phyloP scores from a whole-genome alignment of 2,329 filamentous ascomycete species.

The Aspergillus japonicus region DNA sequence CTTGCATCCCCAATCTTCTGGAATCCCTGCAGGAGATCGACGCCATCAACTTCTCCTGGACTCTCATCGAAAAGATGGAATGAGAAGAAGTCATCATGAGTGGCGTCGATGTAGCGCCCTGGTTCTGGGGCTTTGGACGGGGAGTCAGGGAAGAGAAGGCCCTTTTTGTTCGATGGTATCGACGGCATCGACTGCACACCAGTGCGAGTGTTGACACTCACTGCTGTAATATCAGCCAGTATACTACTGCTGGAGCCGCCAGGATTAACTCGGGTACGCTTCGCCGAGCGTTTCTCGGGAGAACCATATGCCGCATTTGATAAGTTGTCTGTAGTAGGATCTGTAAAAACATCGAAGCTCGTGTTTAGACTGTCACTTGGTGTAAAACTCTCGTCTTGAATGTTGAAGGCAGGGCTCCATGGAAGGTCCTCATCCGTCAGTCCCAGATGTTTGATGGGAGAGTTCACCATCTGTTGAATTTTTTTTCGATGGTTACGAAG shows the following conservation, averaged over 20 bases:
- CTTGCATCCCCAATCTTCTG: slow-evolving; percentile 46
- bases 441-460: slow-evolving; percentile 58
- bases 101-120: slow-evolving; percentile 34
- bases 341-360: slow-evolving; percentile 58
- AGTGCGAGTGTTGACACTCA: slow-evolving; percentile 37
- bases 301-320: slow-evolving; percentile 49
- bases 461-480: slow-evolving; percentile 77
- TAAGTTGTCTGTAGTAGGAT: slow-evolving; percentile 38
- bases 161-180: slow-evolving; percentile 36
- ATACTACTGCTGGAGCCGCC: slow-evolving; percentile 51
- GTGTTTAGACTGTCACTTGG: slow-evolving; percentile 45
- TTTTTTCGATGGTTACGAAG: slow-evolving; percentile 82
- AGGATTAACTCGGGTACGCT: slow-evolving; percentile 52
- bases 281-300: slow-evolving; percentile 55
- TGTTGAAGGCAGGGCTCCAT: slow-evolving; percentile 53
- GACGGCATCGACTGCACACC: slow-evolving; percentile 38
- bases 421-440: slow-evolving; percentile 42
- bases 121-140: slow-evolving; percentile 39
- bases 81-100: slow-evolving; percentile 48
- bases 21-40: slow-evolving; percentile 49
- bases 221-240: slow-evolving; percentile 47
- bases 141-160: slow-evolving; percentile 39
- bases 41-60: slow-evolving; percentile 44
- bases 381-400: slow-evolving; percentile 46
- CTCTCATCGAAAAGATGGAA: slow-evolving; percentile 49